These are phyloP conservation scores for Stagonosporopsis cucurbitacearum DNA, from an alignment of 2,329 filamentous ascomycete species.

Conservation along the genomic window DNA sequence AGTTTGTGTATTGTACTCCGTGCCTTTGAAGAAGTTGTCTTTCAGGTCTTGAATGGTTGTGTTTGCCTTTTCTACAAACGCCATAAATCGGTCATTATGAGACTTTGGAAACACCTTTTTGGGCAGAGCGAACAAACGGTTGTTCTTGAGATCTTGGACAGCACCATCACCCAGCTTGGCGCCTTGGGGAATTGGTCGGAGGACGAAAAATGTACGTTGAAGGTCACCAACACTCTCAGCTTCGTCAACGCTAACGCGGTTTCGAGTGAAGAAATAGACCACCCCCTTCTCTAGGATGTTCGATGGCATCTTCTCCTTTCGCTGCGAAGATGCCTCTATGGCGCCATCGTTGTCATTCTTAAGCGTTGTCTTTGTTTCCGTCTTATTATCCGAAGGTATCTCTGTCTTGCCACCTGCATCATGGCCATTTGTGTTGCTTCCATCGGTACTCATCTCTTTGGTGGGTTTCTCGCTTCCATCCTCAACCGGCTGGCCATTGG, in stretches of 20 bases:
- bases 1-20: constrained; percentile 79
- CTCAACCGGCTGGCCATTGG: constrained; percentile 19
- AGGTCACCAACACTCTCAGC: constrained; percentile 74
- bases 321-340: constrained; percentile 58
- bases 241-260: constrained; percentile 74
- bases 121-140: constrained; percentile 76
- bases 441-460: background rate
- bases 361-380: background rate
- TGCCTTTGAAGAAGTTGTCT: constrained; percentile 70
- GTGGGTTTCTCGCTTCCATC: constrained; percentile 7
- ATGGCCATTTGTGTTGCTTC: constrained; percentile 32
- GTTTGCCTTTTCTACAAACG: constrained; percentile 79
- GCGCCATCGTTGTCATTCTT: constrained; percentile 41
- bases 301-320: constrained; percentile 60
- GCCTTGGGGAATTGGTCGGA: constrained; percentile 74
- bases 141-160: constrained; percentile 65
- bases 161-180: constrained; percentile 69
- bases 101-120: constrained; percentile 82
- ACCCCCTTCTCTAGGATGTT: constrained; percentile 84
- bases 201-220: constrained; percentile 78
- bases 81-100: constrained; percentile 74
- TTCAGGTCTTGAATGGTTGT: constrained; percentile 72
- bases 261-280: constrained; percentile 89
- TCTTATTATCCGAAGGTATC: constrained; percentile 32
- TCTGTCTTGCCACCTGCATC: constrained; percentile 32